Percentiles rank a stretch among this genome's conserved stretches.
These are phyloP conservation scores for Backusella circina DNA, from an alignment of 192 early-diverging fungal genomes.

Conservation along the genomic window DNA sequence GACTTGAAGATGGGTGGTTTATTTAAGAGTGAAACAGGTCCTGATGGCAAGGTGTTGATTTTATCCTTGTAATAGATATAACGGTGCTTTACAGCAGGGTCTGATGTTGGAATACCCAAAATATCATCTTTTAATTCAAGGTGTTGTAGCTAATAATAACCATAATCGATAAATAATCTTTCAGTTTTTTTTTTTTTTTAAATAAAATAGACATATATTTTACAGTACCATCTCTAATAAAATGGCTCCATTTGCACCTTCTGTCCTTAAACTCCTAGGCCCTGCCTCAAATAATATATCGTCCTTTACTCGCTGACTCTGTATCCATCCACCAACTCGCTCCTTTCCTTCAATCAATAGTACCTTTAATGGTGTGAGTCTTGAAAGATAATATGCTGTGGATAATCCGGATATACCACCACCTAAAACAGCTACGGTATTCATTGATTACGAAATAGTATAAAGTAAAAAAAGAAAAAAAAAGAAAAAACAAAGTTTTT, in stretches of 20 bases:
- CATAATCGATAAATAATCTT: too few relatives aligned
- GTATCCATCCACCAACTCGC: slow-evolving; percentile 86
- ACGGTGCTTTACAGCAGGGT: slow-evolving; percentile 73
- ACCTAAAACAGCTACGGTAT: slow-evolving; percentile 69
- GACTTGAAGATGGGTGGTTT: slow-evolving; percentile 46
- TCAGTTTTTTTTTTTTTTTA: background rate
- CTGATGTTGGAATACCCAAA: slow-evolving; percentile 53
- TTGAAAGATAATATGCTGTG: slow-evolving; percentile 74
- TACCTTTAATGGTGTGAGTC: slow-evolving; percentile 46
- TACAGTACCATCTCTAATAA: slow-evolving; percentile 70
- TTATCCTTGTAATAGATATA: slow-evolving; percentile 73
- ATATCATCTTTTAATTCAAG: slow-evolving; percentile 61
- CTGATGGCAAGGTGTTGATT: slow-evolving; percentile 63
- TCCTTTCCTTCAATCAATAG: slow-evolving; percentile 68
- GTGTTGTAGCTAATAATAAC: slow-evolving; percentile 44
- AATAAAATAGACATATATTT: background rate
- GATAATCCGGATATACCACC: slow-evolving; percentile 90
- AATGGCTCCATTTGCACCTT: slow-evolving; percentile 58
- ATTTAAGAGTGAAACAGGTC: slow-evolving; percentile 26
- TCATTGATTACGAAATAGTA: background rate
- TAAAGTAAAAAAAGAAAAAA: background rate
- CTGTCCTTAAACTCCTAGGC: slow-evolving; percentile 78
- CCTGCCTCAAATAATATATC: slow-evolving; percentile 72
- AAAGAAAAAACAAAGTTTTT: background rate
- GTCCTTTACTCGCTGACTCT: slow-evolving; percentile 46